Conservation (phyloP, 1,284 basidiomycete species). For the Apiotrichum akiyoshidainum region DNA sequence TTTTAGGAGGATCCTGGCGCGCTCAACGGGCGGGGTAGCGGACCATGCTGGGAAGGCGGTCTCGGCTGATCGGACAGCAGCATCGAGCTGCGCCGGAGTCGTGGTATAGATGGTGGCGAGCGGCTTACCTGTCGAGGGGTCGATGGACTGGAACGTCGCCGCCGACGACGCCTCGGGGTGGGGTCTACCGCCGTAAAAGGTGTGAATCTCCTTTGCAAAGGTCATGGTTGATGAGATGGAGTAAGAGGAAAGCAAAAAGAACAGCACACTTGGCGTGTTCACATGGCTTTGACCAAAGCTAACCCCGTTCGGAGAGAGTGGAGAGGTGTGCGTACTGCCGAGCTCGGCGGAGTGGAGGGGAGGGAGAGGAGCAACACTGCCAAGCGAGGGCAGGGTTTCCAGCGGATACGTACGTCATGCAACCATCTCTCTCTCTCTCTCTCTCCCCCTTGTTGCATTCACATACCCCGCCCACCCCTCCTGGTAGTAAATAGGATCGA, state of each 20-base stretch:
- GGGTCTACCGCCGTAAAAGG: conserved; percentile 16
- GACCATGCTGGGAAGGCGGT: conserved; percentile 16
- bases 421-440: too few relatives aligned
- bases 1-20: conserved; percentile 16
- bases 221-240: conserved; percentile 8
- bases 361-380: too few relatives aligned
- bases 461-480: too few relatives aligned
- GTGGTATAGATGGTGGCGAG: conserved; percentile 20
- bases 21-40: conserved; percentile 6
- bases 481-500: too few relatives aligned
- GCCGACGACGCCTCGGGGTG: conserved; percentile 12
- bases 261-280: too few relatives aligned
- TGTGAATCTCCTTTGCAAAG: conserved; percentile 17
- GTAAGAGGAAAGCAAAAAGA: background rate
- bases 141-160: conserved; percentile 14
- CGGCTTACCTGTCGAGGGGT: conserved; percentile 12
- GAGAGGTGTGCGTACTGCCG: too few relatives aligned
- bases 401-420: too few relatives aligned
- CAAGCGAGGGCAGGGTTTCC: too few relatives aligned
- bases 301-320: too few relatives aligned
- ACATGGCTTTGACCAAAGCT: too few relatives aligned
- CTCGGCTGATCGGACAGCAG: conserved; percentile 9
- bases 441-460: too few relatives aligned
- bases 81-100: conserved; percentile 15
- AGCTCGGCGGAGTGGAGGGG: too few relatives aligned